Evolutionary conservation across 768 basidiomycete species (phyloP), one percentile per base, ranked within the genome.

Genomic region (Lactarius psammicola): DNA sequence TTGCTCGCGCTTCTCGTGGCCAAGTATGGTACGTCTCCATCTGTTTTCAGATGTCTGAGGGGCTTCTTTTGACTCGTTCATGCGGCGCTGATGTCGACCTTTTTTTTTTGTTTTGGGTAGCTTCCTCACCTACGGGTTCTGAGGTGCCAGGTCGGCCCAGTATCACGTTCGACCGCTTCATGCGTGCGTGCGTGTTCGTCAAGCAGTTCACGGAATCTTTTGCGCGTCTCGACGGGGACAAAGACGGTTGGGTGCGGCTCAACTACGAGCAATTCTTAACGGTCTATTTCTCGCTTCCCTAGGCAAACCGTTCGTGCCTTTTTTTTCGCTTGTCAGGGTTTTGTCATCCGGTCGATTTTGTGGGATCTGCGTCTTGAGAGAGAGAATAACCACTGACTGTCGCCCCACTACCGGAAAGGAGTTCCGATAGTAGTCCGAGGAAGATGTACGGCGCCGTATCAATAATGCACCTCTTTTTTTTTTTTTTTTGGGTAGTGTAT

Each of bases 91-190:
- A 17, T 15, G 23, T 11, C 23, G 1, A 23, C 23, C 7, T 9
- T 49, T 30, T 53, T 54, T 54, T 30, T 11, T 53, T 53, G n/a
- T 17, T 13, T 51, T 26, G 11, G 4, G 26, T 13, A 51, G 74
- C 79, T 40, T 68, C 79, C 26, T 74, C 74, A 7, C 55, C 68
- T 7, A 57, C 66, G 7, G 59, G 57, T 23, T 63, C 72, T 36
- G 74, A 75, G 2, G 77, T 70, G 4, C 74, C 10, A 8, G 30
- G 79, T 2, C 66, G 72, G n/a, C 78, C 80, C 2, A 89, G 89
- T 0, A 91, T 94, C 77, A 82, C 86, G 3, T 94, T 94, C 72
- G 92, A 93, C 75, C 87, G 91, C 65, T 94, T 94, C 79, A 87
- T 94, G 28, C 85, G 92, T 61, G 90, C 89, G 28, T 94, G 92